Evolutionary conservation across 2,329 filamentous ascomycete genomes (phyloP), one percentile per base, ranked within the genome.

Genomic region (Grosmannia penicillata): DNA sequence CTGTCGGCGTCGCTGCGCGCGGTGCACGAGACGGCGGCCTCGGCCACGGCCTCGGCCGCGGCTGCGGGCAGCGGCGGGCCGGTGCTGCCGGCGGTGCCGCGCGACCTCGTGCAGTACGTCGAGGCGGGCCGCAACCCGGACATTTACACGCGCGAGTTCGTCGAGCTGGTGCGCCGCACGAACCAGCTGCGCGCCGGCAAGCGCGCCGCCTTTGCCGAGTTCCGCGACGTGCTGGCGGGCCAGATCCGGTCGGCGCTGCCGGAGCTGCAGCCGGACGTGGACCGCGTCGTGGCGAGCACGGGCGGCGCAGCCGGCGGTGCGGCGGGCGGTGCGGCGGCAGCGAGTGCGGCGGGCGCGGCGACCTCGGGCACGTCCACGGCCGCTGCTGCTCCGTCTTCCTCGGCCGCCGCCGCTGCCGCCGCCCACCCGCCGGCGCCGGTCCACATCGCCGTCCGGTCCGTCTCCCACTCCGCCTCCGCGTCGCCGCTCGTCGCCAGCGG

Each of bases 141-240:
- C 57, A 81, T 82, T 48, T 82, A 82, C 63, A 82, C 77, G 39
- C 66, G 77, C 50, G 77, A 82, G 60, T 81, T 82, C 50, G 75
- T 81, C 50, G 77, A 82, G 68, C 63, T 77, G 37, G 75, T 77
- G 19, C 61, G 75, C 39, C 63, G 75, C 33, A 65, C 69, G 29
- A 82, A 82, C 59, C 77, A 81, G 63, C 60, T 77, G 44, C 67
- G 78, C 61, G 65, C 69, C 48, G 77, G 77, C 39, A 81, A 80
- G 62, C 62, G 67, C 56, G 54, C 58, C 49, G 76, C 75, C 26
- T 82, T 80, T 51, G 62, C 54, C 10, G 49, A 56, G 23, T 79
- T 82, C 52, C 60, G 75, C 38, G 74, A 81, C 56, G 62, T 74
- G 19, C 60, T 82, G 3, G 76, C 75, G 11, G 61, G 61, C 38